These are phyloP conservation scores for Diversispora epigaea DNA, from an alignment of 192 early-diverging fungal species.

Conservation along the genomic window DNA sequence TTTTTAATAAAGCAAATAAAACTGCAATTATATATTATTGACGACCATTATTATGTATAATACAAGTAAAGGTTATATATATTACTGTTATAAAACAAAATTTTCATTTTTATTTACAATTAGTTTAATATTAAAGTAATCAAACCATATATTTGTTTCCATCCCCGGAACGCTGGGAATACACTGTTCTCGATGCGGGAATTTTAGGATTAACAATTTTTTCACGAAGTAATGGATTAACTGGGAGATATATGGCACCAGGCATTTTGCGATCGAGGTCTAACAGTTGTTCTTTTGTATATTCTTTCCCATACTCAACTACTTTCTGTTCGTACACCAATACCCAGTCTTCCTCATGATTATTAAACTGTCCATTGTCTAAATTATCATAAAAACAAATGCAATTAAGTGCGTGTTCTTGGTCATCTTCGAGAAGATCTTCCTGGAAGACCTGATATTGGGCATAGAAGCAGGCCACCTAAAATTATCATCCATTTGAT, in stretches of 20 bases:
- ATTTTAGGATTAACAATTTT: slow-evolving; percentile 4
- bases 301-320: background rate
- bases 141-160: slow-evolving; percentile 5
- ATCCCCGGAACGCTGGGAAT: background rate
- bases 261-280: background rate
- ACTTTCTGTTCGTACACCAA: slow-evolving; percentile 13
- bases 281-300: background rate
- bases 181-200: background rate
- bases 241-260: slow-evolving; percentile 4
- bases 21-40: no score
- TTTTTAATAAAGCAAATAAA: no score
- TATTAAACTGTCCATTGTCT: background rate
- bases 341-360: background rate
- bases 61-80: no score
- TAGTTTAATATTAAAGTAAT: background rate
- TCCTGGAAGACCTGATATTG: background rate
- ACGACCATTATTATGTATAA: no score
- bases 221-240: slow-evolving; percentile 24
- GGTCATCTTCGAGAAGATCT: background rate
- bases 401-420: background rate
- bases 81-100: no score
- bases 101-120: no score
- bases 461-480: background rate
- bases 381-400: background rate
- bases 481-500: background rate